phyloP scores from a whole-genome alignment of 148 eudicot species.

The Amaranthus cruentus region DNA sequence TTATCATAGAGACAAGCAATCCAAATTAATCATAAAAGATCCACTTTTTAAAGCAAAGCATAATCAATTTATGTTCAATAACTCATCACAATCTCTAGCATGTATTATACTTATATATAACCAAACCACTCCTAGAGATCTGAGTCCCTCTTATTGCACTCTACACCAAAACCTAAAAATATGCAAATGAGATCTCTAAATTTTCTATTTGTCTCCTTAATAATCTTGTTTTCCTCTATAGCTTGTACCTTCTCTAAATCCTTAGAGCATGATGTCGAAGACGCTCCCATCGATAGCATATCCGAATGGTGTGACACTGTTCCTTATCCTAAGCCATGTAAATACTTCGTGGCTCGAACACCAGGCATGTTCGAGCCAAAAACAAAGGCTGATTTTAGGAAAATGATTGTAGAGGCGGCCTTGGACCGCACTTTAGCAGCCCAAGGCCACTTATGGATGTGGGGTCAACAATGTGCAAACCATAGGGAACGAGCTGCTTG shows the following conservation, averaged over 20 bases:
- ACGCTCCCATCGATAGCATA: constrained; percentile 24
- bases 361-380: constrained; percentile 26
- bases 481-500: constrained; percentile 42
- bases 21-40: neutral
- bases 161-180: neutral
- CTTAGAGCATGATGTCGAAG: neutral
- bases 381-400: constrained; percentile 41
- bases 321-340: constrained; percentile 45
- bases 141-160: constrained; percentile 12
- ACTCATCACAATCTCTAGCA: neutral
- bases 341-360: constrained; percentile 35
- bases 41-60: constrained; percentile 2
- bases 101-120: neutral
- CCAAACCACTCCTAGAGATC: constrained; percentile 16
- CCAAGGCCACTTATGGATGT: constrained; percentile 29
- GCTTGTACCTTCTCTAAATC: neutral
- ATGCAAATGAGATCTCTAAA: constrained; percentile 15
- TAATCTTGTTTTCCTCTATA: constrained; percentile 12
- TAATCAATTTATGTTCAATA: neutral
- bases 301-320: constrained; percentile 53
- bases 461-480: constrained; percentile 32
- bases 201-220: constrained; percentile 5
- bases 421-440: constrained; percentile 39
- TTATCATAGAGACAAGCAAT: constrained; percentile 1
- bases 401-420: constrained; percentile 47